phyloP scores from a whole-genome alignment of 1,284 basidiomycete species.

The Gomphus bonarii region DNA sequence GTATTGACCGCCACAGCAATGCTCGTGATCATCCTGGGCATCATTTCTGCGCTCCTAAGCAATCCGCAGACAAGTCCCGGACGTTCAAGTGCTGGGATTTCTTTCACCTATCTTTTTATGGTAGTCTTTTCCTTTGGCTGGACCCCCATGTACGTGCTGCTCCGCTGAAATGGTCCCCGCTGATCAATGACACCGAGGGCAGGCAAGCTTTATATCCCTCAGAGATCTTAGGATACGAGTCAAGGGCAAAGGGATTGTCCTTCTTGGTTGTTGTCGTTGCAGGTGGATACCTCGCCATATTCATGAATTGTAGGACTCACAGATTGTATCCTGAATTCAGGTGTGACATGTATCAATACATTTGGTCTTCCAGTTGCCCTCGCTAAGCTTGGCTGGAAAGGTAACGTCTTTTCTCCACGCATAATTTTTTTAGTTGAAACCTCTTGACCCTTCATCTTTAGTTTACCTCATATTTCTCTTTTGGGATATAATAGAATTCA shows the following conservation, averaged over 20 bases:
- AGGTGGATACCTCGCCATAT: neutral
- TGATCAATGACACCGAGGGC: neutral
- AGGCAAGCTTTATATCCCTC: conserved; percentile 46
- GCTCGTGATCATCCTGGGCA: conserved; percentile 30
- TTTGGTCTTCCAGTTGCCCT: conserved; percentile 39
- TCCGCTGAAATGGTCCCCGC: neutral
- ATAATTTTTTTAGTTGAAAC: neutral
- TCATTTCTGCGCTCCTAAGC: conserved; percentile 34
- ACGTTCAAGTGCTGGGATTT: conserved; percentile 34
- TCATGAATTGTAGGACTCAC: conserved; percentile 26
- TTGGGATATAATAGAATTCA: conserved; percentile 44
- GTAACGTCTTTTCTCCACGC: conserved; percentile 15
- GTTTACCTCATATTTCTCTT: conserved; percentile 41
- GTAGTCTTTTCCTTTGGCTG: conserved; percentile 42
- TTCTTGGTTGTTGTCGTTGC: conserved; percentile 13
- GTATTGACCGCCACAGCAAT: conserved; percentile 27
- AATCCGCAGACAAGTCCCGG: conserved; percentile 19
- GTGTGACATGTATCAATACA: conserved; percentile 34
- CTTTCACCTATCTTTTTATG: conserved; percentile 39
- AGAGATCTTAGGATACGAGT: conserved; percentile 41
- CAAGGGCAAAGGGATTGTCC: conserved; percentile 35
- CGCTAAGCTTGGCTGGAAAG: conserved; percentile 35
- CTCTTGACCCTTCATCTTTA: conserved; percentile 15
- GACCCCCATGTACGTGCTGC: conserved; percentile 34
- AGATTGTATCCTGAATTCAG: conserved; percentile 26